phyloP scores from a whole-genome alignment of 108 stramenopile genomes.

The Epithemia pelagica region DNA sequence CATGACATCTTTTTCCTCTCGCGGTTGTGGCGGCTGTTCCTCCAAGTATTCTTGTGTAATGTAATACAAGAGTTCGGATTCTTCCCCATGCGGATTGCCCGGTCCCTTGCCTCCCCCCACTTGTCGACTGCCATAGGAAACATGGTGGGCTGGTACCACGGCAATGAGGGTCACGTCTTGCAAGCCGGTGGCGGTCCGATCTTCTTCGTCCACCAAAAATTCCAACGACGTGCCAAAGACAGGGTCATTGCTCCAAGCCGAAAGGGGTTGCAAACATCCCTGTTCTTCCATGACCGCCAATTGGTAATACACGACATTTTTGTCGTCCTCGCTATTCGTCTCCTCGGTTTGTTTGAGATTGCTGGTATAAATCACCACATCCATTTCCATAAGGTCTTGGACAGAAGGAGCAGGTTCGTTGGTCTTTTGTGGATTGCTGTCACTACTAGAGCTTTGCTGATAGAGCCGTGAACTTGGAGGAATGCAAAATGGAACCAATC shows the following conservation, averaged over 20 bases:
- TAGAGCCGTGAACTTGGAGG: too few species aligned
- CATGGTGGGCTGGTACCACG: constrained; percentile 25
- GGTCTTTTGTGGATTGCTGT: too few species aligned
- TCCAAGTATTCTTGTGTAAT: constrained; percentile 29
- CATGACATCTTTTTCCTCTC: not conserved
- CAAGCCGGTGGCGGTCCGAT: constrained; percentile 19
- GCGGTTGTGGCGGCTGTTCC: not conserved
- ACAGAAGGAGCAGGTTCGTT: too few species aligned
- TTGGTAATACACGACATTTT: constrained; percentile 13
- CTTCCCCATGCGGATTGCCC: constrained; percentile 81
- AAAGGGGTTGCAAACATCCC: constrained; percentile 49
- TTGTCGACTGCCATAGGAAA: constrained; percentile 64
- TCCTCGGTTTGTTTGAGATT: constrained; percentile 14
- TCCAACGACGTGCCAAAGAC: constrained; percentile 57
- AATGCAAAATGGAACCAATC: too few species aligned
- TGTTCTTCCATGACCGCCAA: constrained; percentile 70
- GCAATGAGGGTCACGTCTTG: not conserved
- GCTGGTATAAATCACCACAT: constrained; percentile 34
- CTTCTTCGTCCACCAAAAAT: constrained; percentile 67
- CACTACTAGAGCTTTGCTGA: too few species aligned
- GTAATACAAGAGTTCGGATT: constrained; percentile 76
- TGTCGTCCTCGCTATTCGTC: constrained; percentile 14
- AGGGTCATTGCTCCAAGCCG: constrained; percentile 58
- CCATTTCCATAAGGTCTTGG: constrained; percentile 14
- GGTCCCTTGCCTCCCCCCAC: constrained; percentile 64